Conservation (phyloP, 2,329 filamentous ascomycete species). For the Chaetomium sp. region DNA sequence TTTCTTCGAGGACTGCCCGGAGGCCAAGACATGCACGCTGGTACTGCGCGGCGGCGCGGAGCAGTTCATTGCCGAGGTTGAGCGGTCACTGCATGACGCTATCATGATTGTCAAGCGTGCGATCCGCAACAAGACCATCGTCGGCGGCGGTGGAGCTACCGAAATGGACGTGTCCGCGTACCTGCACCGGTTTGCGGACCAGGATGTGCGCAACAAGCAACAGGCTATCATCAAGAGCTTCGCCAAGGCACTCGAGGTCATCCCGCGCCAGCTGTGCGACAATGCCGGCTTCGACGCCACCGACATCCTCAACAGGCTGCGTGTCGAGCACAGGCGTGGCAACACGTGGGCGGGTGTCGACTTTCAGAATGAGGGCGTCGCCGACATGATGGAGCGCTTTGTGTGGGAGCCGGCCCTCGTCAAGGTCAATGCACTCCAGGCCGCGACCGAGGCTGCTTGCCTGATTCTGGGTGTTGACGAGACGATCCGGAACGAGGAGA, state of each 20-base stretch:
- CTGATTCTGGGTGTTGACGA: constrained; percentile 96
- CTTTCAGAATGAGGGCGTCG: constrained; percentile 86
- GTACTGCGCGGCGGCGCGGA: constrained; percentile 94
- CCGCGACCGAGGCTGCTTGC: constrained; percentile 92
- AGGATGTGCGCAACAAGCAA: constrained; percentile 91
- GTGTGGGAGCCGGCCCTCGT: constrained; percentile 97
- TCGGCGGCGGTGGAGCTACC: constrained; percentile 88
- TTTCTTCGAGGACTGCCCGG: constrained; percentile 94
- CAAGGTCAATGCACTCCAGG: constrained; percentile 96
- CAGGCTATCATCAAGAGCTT: constrained; percentile 98
- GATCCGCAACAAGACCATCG: constrained; percentile 90
- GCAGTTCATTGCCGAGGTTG: constrained; percentile 98
- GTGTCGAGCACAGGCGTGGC: constrained; percentile 93
- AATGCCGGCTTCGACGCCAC: constrained; percentile 98
- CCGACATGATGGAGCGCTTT: constrained; percentile 92
- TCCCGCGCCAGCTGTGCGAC: constrained; percentile 95
- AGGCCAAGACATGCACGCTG: constrained; percentile 94
- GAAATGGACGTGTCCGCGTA: constrained; percentile 98
- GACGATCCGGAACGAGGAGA: constrained; percentile 98
- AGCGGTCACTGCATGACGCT: constrained; percentile 95
- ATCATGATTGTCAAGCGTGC: constrained; percentile 99
- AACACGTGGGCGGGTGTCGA: constrained; percentile 95
- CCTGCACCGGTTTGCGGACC: constrained; percentile 89
- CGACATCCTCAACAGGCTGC: constrained; percentile 93
- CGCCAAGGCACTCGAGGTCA: constrained; percentile 94